Conservation (phyloP, 352 stramenopile genomes). For the Phytopythium cucurbitacearum region DNA sequence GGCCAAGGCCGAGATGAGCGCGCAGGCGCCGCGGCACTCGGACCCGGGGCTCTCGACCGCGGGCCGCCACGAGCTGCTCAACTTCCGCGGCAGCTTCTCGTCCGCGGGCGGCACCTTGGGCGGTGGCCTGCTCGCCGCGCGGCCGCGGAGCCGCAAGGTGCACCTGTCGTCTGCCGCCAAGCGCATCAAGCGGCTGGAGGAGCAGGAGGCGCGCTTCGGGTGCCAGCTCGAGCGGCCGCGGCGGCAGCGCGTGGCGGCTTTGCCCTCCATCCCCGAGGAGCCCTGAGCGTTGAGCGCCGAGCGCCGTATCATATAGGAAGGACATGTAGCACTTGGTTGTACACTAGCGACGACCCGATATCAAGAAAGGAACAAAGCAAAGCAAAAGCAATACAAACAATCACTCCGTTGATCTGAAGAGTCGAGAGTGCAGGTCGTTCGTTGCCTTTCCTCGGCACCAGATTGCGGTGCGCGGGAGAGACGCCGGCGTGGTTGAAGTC, state of each 20-base stretch:
- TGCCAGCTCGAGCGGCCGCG: conserved; percentile 23
- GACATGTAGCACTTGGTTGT: too few species aligned
- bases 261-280: conserved; percentile 50
- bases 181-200: conserved; percentile 79
- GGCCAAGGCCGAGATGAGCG: conserved; percentile 35
- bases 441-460: too few species aligned
- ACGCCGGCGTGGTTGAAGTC: too few species aligned
- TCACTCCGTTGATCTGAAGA: too few species aligned
- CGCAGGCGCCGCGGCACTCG: conserved; percentile 50
- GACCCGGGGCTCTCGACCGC: conserved; percentile 39
- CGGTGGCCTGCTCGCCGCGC: conserved; percentile 7
- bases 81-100: conserved; percentile 53
- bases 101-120: conserved; percentile 38
- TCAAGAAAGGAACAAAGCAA: too few species aligned
- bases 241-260: conserved; percentile 31
- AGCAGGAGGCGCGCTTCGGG: conserved; percentile 68
- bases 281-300: too few species aligned
- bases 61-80: conserved; percentile 64
- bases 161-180: conserved; percentile 79
- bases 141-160: conserved; percentile 53
- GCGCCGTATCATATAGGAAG: too few species aligned
- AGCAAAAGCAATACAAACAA: too few species aligned
- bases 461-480: too few species aligned
- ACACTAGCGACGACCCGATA: too few species aligned
- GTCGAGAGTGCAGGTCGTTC: too few species aligned